Percentiles rank a stretch among this genome's conserved stretches.
Evolutionary conservation across 1,284 basidiomycete genomes (phyloP).

Genomic region (Retiboletus fuscus): DNA sequence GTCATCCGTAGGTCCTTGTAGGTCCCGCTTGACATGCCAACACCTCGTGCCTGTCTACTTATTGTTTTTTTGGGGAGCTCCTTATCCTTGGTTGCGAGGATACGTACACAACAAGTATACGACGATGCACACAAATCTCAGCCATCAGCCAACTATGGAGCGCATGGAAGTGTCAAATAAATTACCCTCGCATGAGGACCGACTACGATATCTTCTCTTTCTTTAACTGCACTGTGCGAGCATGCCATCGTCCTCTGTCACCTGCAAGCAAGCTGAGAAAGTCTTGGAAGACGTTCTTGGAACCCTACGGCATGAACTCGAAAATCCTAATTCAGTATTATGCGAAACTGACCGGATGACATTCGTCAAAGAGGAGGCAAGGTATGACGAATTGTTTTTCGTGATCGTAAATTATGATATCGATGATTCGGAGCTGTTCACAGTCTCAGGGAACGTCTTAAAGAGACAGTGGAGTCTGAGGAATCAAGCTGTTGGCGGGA

Average conservation of each 20-base stretch:
- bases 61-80: constrained; percentile 28
- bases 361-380: constrained; percentile 26
- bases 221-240: not conserved
- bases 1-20: constrained; percentile 33
- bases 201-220: not conserved
- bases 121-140: constrained; percentile 1
- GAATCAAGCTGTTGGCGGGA: constrained; percentile 1
- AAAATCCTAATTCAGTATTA: constrained; percentile 5
- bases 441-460: constrained; percentile 30
- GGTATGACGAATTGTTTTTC: constrained; percentile 12
- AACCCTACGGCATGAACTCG: constrained; percentile 8
- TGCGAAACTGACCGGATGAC: constrained; percentile 15
- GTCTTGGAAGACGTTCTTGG: constrained; percentile 26
- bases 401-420: not conserved
- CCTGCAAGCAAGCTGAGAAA: constrained; percentile 8
- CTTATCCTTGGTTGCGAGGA: constrained; percentile 39
- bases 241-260: constrained; percentile 30
- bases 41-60: constrained; percentile 12
- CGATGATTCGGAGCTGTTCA: not conserved
- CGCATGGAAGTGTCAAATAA: constrained; percentile 30
- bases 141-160: constrained; percentile 16
- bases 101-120: constrained; percentile 16
- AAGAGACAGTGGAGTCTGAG: not conserved
- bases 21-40: constrained; percentile 31
- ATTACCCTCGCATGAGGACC: constrained; percentile 12